Evolutionary conservation across 2,329 filamentous ascomycete species (phyloP).

Genomic region (Exophiala dermatitidis): DNA sequence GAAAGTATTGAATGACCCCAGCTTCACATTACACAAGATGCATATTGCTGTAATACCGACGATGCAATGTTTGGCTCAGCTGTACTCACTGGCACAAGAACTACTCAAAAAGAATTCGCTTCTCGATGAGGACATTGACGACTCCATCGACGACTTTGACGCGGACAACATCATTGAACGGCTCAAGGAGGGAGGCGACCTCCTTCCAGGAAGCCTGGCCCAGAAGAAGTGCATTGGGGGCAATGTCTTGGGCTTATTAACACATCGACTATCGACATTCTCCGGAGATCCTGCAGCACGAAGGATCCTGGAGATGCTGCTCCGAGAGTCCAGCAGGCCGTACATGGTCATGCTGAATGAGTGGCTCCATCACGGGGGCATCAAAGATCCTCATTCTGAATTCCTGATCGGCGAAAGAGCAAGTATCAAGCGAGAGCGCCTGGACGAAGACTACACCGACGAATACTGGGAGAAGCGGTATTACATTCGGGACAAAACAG

Average conservation of each 20-base stretch:
- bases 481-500: constrained; percentile 82
- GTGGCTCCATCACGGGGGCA: constrained; percentile 93
- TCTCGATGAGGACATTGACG: constrained; percentile 68
- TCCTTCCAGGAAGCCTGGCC: constrained; percentile 68
- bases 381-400: constrained; percentile 87
- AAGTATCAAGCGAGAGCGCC: constrained; percentile 80
- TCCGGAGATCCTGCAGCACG: constrained; percentile 88
- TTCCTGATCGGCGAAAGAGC: constrained; percentile 95
- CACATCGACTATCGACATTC: constrained; percentile 76
- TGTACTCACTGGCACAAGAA: constrained; percentile 82
- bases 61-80: constrained; percentile 80
- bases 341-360: constrained; percentile 99
- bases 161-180: constrained; percentile 91
- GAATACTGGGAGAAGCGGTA: constrained; percentile 99
- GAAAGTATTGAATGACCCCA: constrained; percentile 79
- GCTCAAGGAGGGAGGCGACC: constrained; percentile 75
- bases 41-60: constrained; percentile 88
- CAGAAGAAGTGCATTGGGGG: constrained; percentile 98
- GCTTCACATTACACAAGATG: constrained; percentile 86
- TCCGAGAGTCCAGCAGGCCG: constrained; percentile 81
- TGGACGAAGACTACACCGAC: constrained; percentile 96
- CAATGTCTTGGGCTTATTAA: constrained; percentile 81
- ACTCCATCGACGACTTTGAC: constrained; percentile 66
- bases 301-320: constrained; percentile 68
- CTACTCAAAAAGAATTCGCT: constrained; percentile 81